Conservation (phyloP, 495 filamentous ascomycete species). For the Penicillium pancosmium region DNA sequence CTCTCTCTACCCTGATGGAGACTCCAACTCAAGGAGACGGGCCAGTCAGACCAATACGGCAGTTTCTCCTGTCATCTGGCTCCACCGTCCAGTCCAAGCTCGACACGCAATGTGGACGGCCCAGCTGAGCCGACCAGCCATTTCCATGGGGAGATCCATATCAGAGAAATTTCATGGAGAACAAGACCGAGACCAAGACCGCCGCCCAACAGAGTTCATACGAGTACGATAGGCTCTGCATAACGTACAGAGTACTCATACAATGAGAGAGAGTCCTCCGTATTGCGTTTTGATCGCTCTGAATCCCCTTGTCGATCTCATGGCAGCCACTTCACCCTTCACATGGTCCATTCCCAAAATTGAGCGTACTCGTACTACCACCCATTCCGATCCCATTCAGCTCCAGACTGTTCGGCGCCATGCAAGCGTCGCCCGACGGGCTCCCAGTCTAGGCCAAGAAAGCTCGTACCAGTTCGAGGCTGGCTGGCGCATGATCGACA, state of each 20-base stretch:
- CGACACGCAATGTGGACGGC: conserved; percentile 1
- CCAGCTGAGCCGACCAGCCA: background rate
- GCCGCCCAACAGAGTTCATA: no score
- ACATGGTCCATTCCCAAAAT: background rate
- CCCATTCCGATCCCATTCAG: background rate
- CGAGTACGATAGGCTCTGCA: no score
- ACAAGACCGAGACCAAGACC: background rate
- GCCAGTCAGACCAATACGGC: conserved; percentile 16
- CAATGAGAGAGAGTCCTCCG: no score
- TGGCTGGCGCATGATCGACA: conserved; percentile 11
- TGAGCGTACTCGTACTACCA: background rate
- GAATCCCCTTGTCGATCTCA: background rate
- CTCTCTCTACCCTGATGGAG: conserved; percentile 9
- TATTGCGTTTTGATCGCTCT: background rate
- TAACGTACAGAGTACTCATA: no score
- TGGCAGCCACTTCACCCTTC: background rate
- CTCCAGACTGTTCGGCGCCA: background rate
- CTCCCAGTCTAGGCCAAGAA: background rate
- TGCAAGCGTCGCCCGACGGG: background rate
- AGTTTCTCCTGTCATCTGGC: conserved; percentile 9
- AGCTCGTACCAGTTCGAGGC: conserved; percentile 5
- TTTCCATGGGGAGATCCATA: conserved; percentile 1
- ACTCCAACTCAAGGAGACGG: conserved; percentile 13
- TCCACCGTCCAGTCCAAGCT: conserved; percentile 9
- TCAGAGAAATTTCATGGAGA: background rate